Conservation (phyloP, 2,329 filamentous ascomycete genomes). For the Colletotrichum sp. region DNA sequence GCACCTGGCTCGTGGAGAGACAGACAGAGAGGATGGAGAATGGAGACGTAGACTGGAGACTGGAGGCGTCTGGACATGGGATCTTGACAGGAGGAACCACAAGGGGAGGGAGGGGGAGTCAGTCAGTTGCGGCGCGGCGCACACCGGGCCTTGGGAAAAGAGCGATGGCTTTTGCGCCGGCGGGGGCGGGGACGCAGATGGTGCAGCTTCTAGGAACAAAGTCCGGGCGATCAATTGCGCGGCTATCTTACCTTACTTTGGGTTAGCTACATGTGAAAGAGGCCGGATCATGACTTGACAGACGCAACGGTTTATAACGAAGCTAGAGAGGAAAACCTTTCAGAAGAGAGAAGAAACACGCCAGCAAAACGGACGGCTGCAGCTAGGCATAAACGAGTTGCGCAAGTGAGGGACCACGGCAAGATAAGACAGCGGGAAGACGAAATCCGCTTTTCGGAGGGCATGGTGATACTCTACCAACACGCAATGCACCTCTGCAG, state of each 20-base stretch:
- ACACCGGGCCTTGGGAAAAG: not conserved
- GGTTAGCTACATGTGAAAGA: not conserved
- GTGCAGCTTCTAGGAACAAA: constrained; percentile 12
- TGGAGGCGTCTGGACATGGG: not conserved
- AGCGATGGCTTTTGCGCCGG: constrained; percentile 3
- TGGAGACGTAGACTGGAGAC: not conserved
- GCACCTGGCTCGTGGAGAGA: not conserved
- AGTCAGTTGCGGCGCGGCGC: constrained; percentile 9
- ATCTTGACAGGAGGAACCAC: not conserved
- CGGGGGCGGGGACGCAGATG: constrained; percentile 10
- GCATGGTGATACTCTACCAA: not conserved
- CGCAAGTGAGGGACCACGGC: not conserved
- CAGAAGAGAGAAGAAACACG: not conserved
- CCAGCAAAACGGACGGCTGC: not conserved
- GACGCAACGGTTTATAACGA: not conserved
- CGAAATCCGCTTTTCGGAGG: not conserved
- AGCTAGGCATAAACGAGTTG: not conserved
- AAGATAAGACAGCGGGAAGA: not conserved
- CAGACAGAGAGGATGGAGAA: not conserved
- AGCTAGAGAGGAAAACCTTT: not conserved
- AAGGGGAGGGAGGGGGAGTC: not conserved
- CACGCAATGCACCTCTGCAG: not conserved
- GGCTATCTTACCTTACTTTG: not conserved
- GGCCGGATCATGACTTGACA: not conserved
- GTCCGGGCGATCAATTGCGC: not conserved